Evolutionary conservation across 305 asterid genomes (phyloP), one percentile per base, ranked within the genome.

Genomic region (Solanum hybrid): DNA sequence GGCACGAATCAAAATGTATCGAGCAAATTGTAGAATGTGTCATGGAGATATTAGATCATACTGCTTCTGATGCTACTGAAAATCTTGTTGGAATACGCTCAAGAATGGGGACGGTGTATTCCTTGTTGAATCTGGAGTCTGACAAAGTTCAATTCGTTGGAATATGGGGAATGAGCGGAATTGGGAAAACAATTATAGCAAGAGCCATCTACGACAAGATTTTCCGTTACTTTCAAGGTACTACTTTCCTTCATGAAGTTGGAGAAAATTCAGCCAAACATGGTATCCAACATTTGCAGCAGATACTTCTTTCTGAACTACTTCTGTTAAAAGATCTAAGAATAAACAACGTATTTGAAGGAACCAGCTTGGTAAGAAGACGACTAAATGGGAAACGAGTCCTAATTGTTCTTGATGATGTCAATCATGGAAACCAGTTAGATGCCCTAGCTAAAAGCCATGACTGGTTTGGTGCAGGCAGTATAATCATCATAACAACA

Each of bases 401-500:
- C 51, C 61, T 64, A n/a, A 22, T 78, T 78, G 57, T 78, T 36
- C 85, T 79, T 36, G 85, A 79, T n/a, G 85, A 79, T 79, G 57
- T 78, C 84, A 78, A 78, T 78, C 84, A 79, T 79, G 57, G 31
- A 35, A 22, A 79, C 31, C 33, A 79, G 40, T 22, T 36, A 35
- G 85, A 79, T 79, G 57, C 85, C 11, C 31, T 36, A 35, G 57
- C 57, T 79, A 37, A 69, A 86, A 86, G 77, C 78, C 79, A 36
- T 31, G 89, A 61, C 71, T 61, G 89, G 89, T 86, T 86, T 86
- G 57, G 89, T n/a, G 51, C 75, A 86, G 79, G 89, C 31, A 86
- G 79, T 37, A 64, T 75, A 64, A 86, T 86, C 79, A 61, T 86
- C 51, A 31, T 86, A 31, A 86, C 89, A 61, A 86, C 89, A 61